phyloP scores from a whole-genome alignment of 805 yeast species.

The Lachancea meyersii region DNA sequence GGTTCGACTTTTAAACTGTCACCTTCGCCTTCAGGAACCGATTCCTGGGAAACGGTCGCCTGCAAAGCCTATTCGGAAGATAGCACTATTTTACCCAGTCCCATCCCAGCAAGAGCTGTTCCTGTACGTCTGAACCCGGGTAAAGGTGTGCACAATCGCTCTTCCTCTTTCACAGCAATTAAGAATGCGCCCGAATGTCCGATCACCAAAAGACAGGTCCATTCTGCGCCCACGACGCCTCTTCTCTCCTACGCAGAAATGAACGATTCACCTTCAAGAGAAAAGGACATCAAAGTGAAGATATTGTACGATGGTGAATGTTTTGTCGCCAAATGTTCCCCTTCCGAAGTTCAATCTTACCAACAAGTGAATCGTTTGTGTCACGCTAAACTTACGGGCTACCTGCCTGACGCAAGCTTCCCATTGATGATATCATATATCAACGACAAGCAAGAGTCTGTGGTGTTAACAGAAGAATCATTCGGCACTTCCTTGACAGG shows the following conservation, averaged over 20 bases:
- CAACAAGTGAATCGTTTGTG: constrained; percentile 10
- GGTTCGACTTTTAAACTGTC: constrained; percentile 8
- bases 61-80: neutral
- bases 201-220: neutral
- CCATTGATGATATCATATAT: constrained; percentile 2
- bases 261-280: neutral
- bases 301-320: constrained; percentile 19
- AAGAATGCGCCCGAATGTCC: neutral
- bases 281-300: constrained; percentile 17
- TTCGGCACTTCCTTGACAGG: neutral
- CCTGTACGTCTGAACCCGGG: neutral
- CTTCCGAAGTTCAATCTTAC: constrained; percentile 12
- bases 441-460: constrained; percentile 2
- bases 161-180: neutral
- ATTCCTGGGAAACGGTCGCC: constrained; percentile 3
- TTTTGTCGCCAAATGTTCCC: constrained; percentile 17
- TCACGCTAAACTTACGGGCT: constrained; percentile 5
- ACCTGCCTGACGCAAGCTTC: constrained; percentile 1
- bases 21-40: neutral
- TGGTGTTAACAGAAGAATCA: neutral
- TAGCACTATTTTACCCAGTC: neutral
- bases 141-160: neutral
- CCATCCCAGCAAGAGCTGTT: neutral
- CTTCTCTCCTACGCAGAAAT: neutral
- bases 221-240: constrained; percentile 7